Conservation (phyloP, 2,329 filamentous ascomycete genomes). For the Trichoderma asperellum region DNA sequence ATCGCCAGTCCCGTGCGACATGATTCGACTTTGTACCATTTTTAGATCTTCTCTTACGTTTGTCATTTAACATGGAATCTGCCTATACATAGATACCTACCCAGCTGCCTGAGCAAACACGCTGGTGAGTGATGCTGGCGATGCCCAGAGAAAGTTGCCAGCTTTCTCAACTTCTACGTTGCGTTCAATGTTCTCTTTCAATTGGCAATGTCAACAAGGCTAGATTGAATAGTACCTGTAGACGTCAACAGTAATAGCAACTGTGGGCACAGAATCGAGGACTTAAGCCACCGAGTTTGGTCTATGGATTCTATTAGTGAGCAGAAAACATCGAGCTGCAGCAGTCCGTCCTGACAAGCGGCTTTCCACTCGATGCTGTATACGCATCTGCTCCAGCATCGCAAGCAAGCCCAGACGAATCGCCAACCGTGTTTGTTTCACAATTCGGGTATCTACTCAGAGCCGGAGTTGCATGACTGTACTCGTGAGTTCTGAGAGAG, state of each 20-base stretch:
- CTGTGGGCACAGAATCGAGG: background rate
- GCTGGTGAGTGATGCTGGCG: background rate
- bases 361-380: background rate
- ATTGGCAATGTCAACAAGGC: background rate
- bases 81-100: background rate
- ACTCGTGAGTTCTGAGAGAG: background rate
- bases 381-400: background rate
- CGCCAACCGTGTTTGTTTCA: slow-evolving; percentile 9
- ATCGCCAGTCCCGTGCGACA: background rate
- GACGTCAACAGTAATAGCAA: background rate
- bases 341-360: background rate
- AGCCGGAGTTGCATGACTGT: background rate
- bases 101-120: background rate
- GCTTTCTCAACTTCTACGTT: background rate
- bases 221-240: background rate
- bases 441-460: background rate
- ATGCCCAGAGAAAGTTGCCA: background rate
- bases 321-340: background rate
- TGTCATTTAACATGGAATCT: background rate
- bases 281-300: background rate
- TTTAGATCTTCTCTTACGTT: background rate
- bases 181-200: background rate
- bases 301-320: background rate
- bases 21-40: background rate
- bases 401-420: background rate